A percentile compares a stretch with the other conserved stretches of the same genome.
Conservation (phyloP, 2,329 filamentous ascomycete species). For the Grosmannia penicillata region DNA sequence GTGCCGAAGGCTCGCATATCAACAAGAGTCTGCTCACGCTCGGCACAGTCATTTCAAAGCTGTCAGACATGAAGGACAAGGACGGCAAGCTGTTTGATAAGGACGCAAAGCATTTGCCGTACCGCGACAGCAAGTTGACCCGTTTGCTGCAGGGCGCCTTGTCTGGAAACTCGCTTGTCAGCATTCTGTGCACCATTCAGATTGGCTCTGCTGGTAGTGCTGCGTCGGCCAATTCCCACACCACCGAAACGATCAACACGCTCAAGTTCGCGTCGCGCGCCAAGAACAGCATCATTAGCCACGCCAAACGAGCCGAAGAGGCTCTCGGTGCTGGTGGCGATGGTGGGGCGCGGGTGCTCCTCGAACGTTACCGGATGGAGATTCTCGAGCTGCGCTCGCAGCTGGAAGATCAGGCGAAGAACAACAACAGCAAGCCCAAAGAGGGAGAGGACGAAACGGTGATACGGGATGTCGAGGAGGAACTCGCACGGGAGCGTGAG, state of each 20-base stretch:
- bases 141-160: conserved; percentile 81
- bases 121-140: conserved; percentile 94
- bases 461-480: conserved; percentile 51
- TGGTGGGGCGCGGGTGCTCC: conserved; percentile 68
- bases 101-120: conserved; percentile 84
- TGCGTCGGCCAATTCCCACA: conserved; percentile 59
- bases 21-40: conserved; percentile 95
- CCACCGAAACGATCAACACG: conserved; percentile 83
- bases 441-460: conserved; percentile 40
- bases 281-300: conserved; percentile 95
- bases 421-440: conserved; percentile 25
- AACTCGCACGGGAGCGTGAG: conserved; percentile 61
- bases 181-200: conserved; percentile 93
- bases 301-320: conserved; percentile 90
- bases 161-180: conserved; percentile 86
- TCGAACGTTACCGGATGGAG: conserved; percentile 89
- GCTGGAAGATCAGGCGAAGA: conserved; percentile 68
- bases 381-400: conserved; percentile 70
- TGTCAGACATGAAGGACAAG: conserved; percentile 84
- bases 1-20: conserved; percentile 92
- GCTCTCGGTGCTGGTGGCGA: conserved; percentile 69
- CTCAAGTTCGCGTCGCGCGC: conserved; percentile 92
- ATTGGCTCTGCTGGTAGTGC: conserved; percentile 63
- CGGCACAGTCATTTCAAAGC: conserved; percentile 82
- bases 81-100: conserved; percentile 58